Evolutionary conservation across 2,329 filamentous ascomycete genomes (phyloP).

Genomic region (Penicillium sclerotigenum): DNA sequence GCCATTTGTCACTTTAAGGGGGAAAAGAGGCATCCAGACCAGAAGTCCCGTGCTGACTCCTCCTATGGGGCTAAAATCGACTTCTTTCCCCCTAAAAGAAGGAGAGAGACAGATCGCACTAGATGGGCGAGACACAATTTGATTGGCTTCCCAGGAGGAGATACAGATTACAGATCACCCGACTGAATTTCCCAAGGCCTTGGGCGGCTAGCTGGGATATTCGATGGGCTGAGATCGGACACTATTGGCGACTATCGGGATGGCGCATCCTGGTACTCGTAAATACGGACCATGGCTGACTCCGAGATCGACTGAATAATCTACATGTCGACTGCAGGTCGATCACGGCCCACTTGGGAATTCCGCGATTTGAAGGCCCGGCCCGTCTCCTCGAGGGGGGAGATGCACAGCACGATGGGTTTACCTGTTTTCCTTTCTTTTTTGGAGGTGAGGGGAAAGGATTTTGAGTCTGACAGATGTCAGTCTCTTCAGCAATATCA

Average conservation of each 20-base stretch:
- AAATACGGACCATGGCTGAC: slow-evolving; percentile 13
- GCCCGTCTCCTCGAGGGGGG: slow-evolving; percentile 24
- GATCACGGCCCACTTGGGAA: slow-evolving; percentile 24
- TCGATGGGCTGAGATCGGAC: slow-evolving; percentile 22
- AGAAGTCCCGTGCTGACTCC: not conserved
- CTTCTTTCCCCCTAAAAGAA: not conserved
- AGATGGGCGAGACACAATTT: not conserved
- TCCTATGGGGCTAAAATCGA: not conserved
- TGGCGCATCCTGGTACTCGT: slow-evolving; percentile 18
- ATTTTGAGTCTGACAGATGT: slow-evolving; percentile 8
- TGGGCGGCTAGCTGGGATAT: slow-evolving; percentile 28
- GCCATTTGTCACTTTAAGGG: not conserved
- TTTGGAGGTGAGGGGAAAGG: too few species aligned
- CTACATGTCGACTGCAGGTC: slow-evolving; percentile 21
- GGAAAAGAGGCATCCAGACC: not conserved
- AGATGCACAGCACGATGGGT: slow-evolving; percentile 9
- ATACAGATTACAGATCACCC: slow-evolving; percentile 18
- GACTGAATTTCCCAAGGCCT: slow-evolving; percentile 21
- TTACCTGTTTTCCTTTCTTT: slow-evolving; percentile 10
- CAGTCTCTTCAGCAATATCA: not conserved
- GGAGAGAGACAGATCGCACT: not conserved
- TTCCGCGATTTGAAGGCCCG: slow-evolving; percentile 23
- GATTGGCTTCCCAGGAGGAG: not conserved
- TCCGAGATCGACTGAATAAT: slow-evolving; percentile 16
- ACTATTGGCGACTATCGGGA: slow-evolving; percentile 29